Base-by-base conservation (phyloP, 2,329 filamentous ascomycete species). In the Phyllosticta paracitricarpa region DNA sequence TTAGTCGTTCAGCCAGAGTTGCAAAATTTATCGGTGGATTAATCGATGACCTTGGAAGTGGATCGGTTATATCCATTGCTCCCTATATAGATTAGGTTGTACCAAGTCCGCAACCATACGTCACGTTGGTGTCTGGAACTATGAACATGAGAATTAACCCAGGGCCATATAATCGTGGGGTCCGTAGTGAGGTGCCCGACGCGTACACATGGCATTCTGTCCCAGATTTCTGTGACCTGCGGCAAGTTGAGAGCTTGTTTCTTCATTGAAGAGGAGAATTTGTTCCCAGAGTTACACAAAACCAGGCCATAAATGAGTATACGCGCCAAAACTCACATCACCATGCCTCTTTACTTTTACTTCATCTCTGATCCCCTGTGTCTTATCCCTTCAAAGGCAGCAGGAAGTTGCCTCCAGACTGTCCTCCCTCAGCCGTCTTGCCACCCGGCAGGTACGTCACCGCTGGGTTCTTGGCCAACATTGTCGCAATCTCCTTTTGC, bases 401-500 rank as follows among this genome's bases (percentile, higher is more conserved):
- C 68, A 90, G 73, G 67, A 89, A 83, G 72, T 81, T 86, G 57
- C 86, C 84, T 33, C 71, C 71, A 64, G 76, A 73, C 62, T 80
- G 86, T 67, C 83, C 82, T 61, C 79, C 80, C 8, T 80, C 79
- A 65, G 80, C 81, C 52, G 78, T 77, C 53, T 76, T 76, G 62
- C 89, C 88, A 68, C 89, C 85, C 2, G 94, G 94, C 65, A 99
- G 78, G 76, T 99, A 99, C 56, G 91, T 92, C 59, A 99, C 92
- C 70, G 99, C 97, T 63, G 94, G 92, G 78, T 99, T 99, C 63
- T 80, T 79, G 22, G 93, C 85, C 71, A 99, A 78, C 67, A 92
- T 93, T 77, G 91, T 85, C 9, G 94, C 94, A 77, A 99, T 97
- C 70, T 99, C 95, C 75, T 88, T 90, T 73, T 90, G 92, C 14